Evolutionary conservation across 805 yeast genomes (phyloP), one percentile per base, ranked within the genome.

Genomic region (Cyberlindnera mycetangii): DNA sequence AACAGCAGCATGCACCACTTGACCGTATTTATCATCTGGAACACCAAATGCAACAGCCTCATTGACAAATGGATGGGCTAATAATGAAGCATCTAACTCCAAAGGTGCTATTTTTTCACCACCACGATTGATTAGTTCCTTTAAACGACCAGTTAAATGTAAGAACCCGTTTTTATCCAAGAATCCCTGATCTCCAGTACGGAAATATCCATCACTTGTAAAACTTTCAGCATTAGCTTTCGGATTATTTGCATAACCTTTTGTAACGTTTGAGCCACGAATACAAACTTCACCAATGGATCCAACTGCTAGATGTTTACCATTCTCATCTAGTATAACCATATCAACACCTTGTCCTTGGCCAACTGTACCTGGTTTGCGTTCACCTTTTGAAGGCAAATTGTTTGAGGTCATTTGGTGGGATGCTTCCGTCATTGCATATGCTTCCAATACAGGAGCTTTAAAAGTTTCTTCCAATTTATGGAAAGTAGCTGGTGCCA

Each of bases 341-440:
- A 81, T 71, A 41, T 79, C 76, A 9, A 81, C 86, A 28, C 88
- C 88, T 53, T 79, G 83, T 8, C 87, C 85, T 47, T 74, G 79
- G 5, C 89, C 88, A 18, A 83, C 89, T 5, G 89, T 80, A 14
- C 89, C 88, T 9, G 88, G 78, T 62, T 75, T 78, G 50, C 87
- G 71, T 48, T 71, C 61, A 12, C 81, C 83, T 14, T 83, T 81
- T 10, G 84, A 81, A 30, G 87, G 86, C 33, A 82, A 63, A 51
- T 76, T 73, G 62, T 83, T 83, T 3, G 89, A 81, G 10, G 86
- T 79, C 82, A 83, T 84, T 61, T 83, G 89, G 61, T 83, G 89
- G n/a, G 86, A 73, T 1, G 87, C 87, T 59, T 83, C 90, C 2
- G 89, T 83, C 88, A 83, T 83, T 5, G 89, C 89, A 57, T 83